phyloP scores from a whole-genome alignment of 768 basidiomycete species.

The Suillus plorans region DNA sequence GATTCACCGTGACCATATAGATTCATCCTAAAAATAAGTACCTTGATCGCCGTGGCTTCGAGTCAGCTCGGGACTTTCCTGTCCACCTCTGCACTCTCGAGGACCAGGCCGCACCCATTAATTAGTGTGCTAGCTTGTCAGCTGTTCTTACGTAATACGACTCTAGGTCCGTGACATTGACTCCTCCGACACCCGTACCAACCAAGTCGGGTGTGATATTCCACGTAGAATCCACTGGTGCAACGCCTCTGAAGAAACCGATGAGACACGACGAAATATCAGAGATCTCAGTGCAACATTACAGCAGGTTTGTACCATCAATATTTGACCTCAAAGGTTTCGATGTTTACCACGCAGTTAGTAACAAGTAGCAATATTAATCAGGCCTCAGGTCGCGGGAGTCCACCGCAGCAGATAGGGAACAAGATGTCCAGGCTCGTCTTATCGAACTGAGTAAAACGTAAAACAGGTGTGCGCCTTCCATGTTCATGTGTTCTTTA shows the following conservation, averaged over 20 bases:
- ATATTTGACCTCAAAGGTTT: neutral
- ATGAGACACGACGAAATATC: constrained; percentile 37
- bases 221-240: constrained; percentile 65
- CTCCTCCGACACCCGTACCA: constrained; percentile 55
- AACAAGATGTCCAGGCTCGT: constrained; percentile 41
- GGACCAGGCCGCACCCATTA: too few species aligned
- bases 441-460: constrained; percentile 37
- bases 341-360: neutral
- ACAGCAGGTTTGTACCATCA: constrained; percentile 32
- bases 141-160: constrained; percentile 26
- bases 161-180: constrained; percentile 74
- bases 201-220: constrained; percentile 45
- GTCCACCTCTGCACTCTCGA: too few species aligned
- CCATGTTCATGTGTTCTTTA: neutral
- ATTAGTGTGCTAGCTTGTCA: too few species aligned
- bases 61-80: too few species aligned
- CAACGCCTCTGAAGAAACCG: constrained; percentile 64
- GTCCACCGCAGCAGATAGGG: constrained; percentile 37
- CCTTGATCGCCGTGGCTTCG: too few species aligned
- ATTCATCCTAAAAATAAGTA: too few species aligned
- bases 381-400: constrained; percentile 27
- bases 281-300: constrained; percentile 33
- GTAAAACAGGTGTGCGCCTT: constrained; percentile 33
- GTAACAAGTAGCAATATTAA: constrained; percentile 20
- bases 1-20: too few species aligned